A percentile compares a stretch with the other conserved stretches of the same genome.
Conservation (phyloP, 2,329 filamentous ascomycete genomes). For the Trichoderma harzianum region DNA sequence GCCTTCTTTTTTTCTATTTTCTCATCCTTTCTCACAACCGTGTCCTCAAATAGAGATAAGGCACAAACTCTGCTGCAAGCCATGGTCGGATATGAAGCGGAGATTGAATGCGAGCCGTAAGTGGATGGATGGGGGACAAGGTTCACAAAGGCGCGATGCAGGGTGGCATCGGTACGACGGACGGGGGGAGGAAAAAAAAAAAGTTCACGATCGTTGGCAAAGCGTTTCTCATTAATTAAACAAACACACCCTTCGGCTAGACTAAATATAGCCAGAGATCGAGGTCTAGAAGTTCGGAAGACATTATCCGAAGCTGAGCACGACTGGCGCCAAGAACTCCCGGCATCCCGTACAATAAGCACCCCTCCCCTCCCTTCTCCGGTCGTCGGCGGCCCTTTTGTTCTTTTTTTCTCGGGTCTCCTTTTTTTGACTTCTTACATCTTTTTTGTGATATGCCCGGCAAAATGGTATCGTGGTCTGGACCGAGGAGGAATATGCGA, state of each 20-base stretch:
- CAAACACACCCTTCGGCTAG: not conserved
- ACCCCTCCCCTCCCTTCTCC: not conserved
- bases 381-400: not conserved
- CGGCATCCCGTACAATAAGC: not conserved
- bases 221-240: conserved; percentile 17
- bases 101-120: not conserved
- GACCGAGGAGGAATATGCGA: not conserved
- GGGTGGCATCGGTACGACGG: not conserved
- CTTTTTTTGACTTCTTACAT: not conserved
- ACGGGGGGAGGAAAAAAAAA: not conserved
- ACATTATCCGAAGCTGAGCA: conserved; percentile 1
- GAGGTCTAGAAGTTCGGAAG: conserved; percentile 14
- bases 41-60: not conserved
- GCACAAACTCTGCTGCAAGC: not conserved
- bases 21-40: not conserved
- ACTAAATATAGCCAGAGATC: not conserved
- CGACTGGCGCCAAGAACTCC: not conserved
- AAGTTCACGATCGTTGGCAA: conserved; percentile 1
- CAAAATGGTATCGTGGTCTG: not conserved
- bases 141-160: not conserved
- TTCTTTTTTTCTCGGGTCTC: not conserved
- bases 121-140: not conserved
- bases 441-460: not conserved
- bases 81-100: conserved; percentile 10
- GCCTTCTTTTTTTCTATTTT: not conserved